phyloP scores from a whole-genome alignment of 139 green algal genomes.

The Chlamydomonas applanata region DNA sequence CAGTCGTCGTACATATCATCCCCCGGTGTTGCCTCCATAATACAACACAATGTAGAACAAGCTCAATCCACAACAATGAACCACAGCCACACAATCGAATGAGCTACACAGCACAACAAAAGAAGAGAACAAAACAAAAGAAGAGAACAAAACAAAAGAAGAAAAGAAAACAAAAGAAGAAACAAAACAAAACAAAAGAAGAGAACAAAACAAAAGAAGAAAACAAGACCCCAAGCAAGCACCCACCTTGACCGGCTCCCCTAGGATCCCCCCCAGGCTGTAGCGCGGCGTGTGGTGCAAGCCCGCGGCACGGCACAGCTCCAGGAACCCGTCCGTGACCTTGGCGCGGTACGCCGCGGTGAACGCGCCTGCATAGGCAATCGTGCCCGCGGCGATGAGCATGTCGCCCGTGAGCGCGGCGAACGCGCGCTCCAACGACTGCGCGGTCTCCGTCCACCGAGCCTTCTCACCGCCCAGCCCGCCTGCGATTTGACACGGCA shows the following conservation, averaged over 20 bases:
- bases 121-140: no score
- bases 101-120: no score
- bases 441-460: slow-evolving; percentile 62
- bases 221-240: no score
- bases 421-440: slow-evolving; percentile 42
- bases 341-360: slow-evolving; percentile 56
- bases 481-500: not conserved
- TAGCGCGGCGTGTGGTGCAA: slow-evolving; percentile 54
- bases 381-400: slow-evolving; percentile 63
- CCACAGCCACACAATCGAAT: no score
- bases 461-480: slow-evolving; percentile 40
- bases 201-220: no score
- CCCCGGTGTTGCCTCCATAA: no score
- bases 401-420: slow-evolving; percentile 78
- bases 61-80: no score
- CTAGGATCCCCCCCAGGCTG: slow-evolving; percentile 49
- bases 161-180: no score
- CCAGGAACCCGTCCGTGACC: slow-evolving; percentile 48
- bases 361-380: slow-evolving; percentile 76
- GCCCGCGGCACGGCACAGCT: slow-evolving; percentile 36
- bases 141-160: no score
- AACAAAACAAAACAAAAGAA: no score
- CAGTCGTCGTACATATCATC: no score
- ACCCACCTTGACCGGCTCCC: slow-evolving; percentile 51
- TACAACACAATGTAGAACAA: no score